Base-by-base conservation (phyloP, 441 rosid genomes). In the Cnidoscolus chayamansa region DNA sequence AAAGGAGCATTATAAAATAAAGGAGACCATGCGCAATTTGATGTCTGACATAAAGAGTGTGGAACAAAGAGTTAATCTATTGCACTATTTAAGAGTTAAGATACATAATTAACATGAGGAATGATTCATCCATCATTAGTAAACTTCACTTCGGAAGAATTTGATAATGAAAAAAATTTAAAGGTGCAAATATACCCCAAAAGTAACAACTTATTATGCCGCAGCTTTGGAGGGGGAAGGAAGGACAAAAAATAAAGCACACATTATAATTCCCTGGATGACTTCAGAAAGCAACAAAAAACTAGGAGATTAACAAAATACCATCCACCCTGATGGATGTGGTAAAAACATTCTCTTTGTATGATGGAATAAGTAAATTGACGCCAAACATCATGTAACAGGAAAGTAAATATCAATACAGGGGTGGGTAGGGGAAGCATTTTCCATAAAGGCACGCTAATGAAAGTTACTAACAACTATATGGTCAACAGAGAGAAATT, bases 1-100 rank as follows among this genome's bases (percentile, higher is more conserved):
- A 84, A 74, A 62, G 89, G 79, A 37, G 81, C 16, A 2, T 84
- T 84, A 69, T 72, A 81, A 79, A 77, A 78, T 55, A 82, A 72
- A 78, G 89, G 72, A 78, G 86, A 65, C 89, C 88, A 84, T 60
- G 81, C 51, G 76, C 89, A 63, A 72, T 68, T 88, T 78, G 90
- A 70, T 68, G 89, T 73, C 99, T 96, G 96, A 66, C 61, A 80
- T 60, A 78, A 53, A 76, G 54, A 65, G 75, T 60, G 45, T 50
- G 37, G 20, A 70, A 72, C 37, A 65, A 8, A 57, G 30, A 63
- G 73, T 61, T 65, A 64, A 74, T 61, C 63, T 40, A 58, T 13
- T 53, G 68, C 56, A 50, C 58, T 16, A 35, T 12, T 20, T 45
- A 74, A 63, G 20, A 53, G 25, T 25, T 25, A 25, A 25, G 25